phyloP scores from a whole-genome alignment of 73 alveolate species.

The Breviolum minutum region DNA sequence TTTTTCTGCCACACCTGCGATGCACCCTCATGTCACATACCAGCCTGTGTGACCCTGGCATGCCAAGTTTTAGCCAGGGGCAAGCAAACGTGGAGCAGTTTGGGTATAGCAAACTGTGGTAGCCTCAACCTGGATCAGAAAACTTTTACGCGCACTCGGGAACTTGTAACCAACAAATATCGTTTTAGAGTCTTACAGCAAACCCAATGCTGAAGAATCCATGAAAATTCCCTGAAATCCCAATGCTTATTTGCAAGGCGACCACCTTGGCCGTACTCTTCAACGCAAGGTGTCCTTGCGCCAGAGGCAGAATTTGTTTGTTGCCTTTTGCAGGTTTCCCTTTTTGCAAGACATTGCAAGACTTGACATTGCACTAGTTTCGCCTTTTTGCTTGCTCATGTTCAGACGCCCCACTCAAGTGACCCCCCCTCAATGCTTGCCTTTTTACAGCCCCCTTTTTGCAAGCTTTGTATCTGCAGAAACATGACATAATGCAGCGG shows the following conservation, averaged over 20 bases:
- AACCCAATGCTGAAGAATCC: no score
- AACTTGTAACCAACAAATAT: neutral
- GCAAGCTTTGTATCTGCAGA: no score
- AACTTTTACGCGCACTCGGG: neutral
- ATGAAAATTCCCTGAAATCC: no score
- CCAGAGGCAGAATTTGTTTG: neutral
- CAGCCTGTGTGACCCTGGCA: neutral
- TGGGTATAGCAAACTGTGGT: slow-evolving; percentile 32
- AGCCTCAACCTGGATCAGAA: neutral
- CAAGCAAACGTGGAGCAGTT: slow-evolving; percentile 66
- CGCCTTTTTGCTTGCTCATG: no score
- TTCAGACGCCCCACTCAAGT: neutral
- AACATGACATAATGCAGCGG: no score
- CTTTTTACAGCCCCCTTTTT: no score
- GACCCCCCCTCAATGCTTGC: no score
- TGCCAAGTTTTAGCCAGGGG: neutral
- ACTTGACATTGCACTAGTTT: neutral
- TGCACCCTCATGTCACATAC: neutral
- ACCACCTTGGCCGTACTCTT: slow-evolving; percentile 24
- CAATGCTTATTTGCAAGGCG: neutral
- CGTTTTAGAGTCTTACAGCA: neutral
- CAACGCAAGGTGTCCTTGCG: slow-evolving; percentile 63
- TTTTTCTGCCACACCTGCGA: no score
- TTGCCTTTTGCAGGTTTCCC: no score
- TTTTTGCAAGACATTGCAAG: neutral